phyloP scores from a whole-genome alignment of 1,284 basidiomycete species.

The Phellinidium pouzarii region DNA sequence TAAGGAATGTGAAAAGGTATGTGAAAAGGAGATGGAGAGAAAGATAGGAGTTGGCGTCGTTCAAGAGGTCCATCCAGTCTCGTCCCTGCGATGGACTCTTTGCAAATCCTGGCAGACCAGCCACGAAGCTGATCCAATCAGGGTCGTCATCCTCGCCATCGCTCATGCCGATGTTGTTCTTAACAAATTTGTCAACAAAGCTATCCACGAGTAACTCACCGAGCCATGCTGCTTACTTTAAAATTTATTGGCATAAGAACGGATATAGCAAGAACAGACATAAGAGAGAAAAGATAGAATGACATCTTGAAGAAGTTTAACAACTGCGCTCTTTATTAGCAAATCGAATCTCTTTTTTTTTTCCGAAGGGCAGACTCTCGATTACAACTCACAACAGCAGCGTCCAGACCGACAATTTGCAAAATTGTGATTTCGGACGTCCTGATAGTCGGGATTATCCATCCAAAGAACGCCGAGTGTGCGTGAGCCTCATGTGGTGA shows the following conservation, averaged over 20 bases:
- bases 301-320: constrained; percentile 94
- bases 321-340: constrained; percentile 43
- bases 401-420: constrained; percentile 94
- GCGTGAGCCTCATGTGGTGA: constrained; percentile 86
- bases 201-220: neutral
- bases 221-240: constrained; percentile 46
- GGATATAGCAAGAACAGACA: constrained; percentile 71
- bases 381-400: constrained; percentile 62
- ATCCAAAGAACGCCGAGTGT: constrained; percentile 83
- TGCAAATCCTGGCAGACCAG: constrained; percentile 22
- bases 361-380: neutral
- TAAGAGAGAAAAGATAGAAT: constrained; percentile 85
- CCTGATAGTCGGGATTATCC: constrained; percentile 88
- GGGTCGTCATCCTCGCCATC: constrained; percentile 51
- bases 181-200: constrained; percentile 20
- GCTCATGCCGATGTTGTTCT: constrained; percentile 69
- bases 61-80: constrained; percentile 81
- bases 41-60: constrained; percentile 80
- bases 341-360: neutral
- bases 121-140: constrained; percentile 37
- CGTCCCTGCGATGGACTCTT: constrained; percentile 23
- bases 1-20: constrained; percentile 84
- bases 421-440: constrained; percentile 92
- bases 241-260: constrained; percentile 89
- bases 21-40: constrained; percentile 88